Evolutionary conservation across 345 rosid species (phyloP), one percentile per base, ranked within the genome.

Genomic region (Eucalyptus tenuipes): DNA sequence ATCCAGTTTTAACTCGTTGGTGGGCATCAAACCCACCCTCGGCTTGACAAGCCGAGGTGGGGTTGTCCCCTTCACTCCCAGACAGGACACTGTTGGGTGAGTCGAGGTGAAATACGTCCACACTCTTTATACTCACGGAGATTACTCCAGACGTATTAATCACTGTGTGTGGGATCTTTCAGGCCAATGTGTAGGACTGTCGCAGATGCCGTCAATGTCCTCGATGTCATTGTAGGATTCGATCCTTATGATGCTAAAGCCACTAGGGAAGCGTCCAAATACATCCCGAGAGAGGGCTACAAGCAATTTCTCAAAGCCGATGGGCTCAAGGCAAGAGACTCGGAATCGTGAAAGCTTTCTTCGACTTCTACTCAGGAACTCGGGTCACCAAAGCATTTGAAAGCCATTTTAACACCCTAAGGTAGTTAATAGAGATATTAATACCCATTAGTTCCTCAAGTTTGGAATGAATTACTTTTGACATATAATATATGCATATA

Each of bases 21-120:
- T 95, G 6, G 98, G 99, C 29, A 82, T 96, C 89, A 96, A 97
- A 86, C 98, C 98, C 66, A 97, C 92, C 0, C 92, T 95, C 31
- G 98, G 97, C 50, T 94, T 97, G 88, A 96, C 98, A 2, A 96
- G 98, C 90, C 89, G 94, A 86, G 94, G 94, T 15, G 97, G 98
- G 6, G 97, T 94, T 75, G 88, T 95, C 86, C 98, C 97, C 24
- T 3, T 97, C 75, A 91, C 96, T 40, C 93, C 89, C 22, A 92
- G 94, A 59, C 98, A 92, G 88, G 99, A 95, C 91, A 93, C 90
- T 29, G 55, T 95, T 7, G 98, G 98, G 96, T 95, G 59, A 37
- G 53, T 33, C 24, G 24, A 1, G 24, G 42, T 4, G 44, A 68
- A 68, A 33, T 5, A 68, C 80, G 20, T 4, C 11, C 24, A 68